phyloP scores from a whole-genome alignment of 1,139 yeast genomes.

The Taphrina communis region DNA sequence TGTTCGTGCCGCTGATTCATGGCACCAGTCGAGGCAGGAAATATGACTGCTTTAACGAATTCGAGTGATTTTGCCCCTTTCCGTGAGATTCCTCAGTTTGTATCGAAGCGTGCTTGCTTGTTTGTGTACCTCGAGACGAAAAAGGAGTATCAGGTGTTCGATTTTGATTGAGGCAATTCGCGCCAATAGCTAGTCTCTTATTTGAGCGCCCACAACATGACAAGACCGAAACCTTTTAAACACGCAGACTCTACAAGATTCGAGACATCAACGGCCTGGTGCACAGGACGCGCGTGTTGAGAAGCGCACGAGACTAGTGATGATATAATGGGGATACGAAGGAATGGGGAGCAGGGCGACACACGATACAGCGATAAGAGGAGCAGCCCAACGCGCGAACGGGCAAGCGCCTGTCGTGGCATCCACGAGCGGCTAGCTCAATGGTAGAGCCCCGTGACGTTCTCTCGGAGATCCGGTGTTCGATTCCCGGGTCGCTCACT shows the following conservation, averaged over 20 bases:
- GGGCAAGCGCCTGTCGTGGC: no score
- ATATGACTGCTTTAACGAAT: background rate
- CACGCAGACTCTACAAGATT: no score
- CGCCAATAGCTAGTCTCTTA: background rate
- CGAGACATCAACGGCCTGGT: no score
- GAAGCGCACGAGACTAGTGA: background rate
- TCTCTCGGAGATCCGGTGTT: no score
- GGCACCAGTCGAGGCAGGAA: background rate
- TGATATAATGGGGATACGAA: background rate
- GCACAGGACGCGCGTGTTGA: no score
- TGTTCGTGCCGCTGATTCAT: background rate
- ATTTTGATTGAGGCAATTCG: background rate
- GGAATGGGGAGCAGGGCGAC: background rate
- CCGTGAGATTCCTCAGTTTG: background rate
- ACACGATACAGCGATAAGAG: background rate
- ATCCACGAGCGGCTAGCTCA: no score
- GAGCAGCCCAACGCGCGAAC: background rate
- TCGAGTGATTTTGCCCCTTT: background rate
- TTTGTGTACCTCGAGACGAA: background rate
- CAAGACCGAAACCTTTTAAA: no score
- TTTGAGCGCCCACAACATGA: no score
- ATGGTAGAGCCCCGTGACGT: no score
- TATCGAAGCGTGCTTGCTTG: no score
- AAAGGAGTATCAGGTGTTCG: background rate
- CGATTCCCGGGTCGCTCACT: no score